Base-by-base conservation (phyloP, 345 rosid species). In the Pelargonium nanum region DNA sequence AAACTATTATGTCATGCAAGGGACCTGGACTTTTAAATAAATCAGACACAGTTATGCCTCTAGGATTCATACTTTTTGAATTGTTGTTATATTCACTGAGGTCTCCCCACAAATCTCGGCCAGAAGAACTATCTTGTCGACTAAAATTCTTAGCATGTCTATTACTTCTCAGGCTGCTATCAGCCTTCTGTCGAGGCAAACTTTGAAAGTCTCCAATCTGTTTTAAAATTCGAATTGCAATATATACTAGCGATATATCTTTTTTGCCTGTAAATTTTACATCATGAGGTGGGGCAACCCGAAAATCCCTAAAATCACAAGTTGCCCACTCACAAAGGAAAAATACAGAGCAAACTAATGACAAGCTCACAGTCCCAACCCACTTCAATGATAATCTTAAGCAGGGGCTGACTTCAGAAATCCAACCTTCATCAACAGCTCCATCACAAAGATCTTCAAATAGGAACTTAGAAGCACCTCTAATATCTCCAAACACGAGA, bases 241-340 rank as follows among this genome's bases (percentile, higher is more conserved):
- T 77, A 76, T 82, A 78, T 68, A 90, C 83, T 78, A 82, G 97
- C 61, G 96, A 83, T 60, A 81, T 76, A 71, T 90, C 95, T 64
- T 82, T 85, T 72, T 80, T 75, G 19, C 99, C 99, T 1, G 96
- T 81, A 75, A 86, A 85, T 72, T 88, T 83, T 65, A 82, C 51
- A 45, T 79, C 91, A 63, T 66, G 63, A 68, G 86, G 85, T 17
- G 78, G 77, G 55, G 82, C 75, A 68, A 73, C 71, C 24, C 95
- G 87, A 62, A 88, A 88, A 67, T 88, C 93, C 68, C 99, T 80
- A 68, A 82, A 94, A 64, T 88, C 89, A 72, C 95, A 90, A 2
- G 95, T 88, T 56, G 99, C 99, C 99, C 99, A 94, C 77, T 94
- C 99, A 51, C 95, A 81, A 69, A 94, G 91, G 64, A 88, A 82